Evolutionary conservation across 257 asterid species (phyloP).

Genomic region (Schizonepeta tenuifolia): DNA sequence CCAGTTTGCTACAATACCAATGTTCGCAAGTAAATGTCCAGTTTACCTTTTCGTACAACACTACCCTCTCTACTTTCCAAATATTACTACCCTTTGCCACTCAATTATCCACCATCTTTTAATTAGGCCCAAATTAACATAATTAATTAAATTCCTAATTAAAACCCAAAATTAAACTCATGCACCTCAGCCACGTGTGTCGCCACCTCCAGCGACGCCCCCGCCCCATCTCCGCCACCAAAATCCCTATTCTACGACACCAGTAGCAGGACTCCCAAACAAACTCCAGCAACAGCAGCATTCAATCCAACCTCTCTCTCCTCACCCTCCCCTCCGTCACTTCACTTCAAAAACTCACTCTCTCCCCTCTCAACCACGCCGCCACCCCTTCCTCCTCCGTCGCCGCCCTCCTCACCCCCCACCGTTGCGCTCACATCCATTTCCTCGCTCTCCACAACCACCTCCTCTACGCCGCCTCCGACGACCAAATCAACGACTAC

Average conservation of each 20-base stretch:
- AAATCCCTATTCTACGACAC: constrained; percentile 45
- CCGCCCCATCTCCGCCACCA: constrained; percentile 33
- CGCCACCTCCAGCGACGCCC: constrained; percentile 36
- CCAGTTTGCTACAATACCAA: too few relatives aligned
- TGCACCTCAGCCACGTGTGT: constrained; percentile 49
- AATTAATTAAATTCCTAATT: too few relatives aligned
- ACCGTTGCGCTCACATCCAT: constrained; percentile 38
- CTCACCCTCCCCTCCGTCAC: constrained; percentile 80
- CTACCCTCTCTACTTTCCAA: too few relatives aligned
- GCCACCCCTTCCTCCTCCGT: constrained; percentile 28
- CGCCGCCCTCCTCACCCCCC: constrained; percentile 38
- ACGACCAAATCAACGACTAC: constrained; percentile 55
- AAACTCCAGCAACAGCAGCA: constrained; percentile 46
- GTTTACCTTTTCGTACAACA: too few relatives aligned
- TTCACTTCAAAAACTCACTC: constrained; percentile 63
- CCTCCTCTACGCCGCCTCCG: constrained; percentile 77
- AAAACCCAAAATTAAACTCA: too few relatives aligned
- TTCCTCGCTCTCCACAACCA: constrained; percentile 57
- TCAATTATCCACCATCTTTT: too few relatives aligned
- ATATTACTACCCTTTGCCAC: too few relatives aligned
- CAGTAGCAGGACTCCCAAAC: constrained; percentile 39
- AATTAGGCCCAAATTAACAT: too few relatives aligned
- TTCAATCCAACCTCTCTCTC: constrained; percentile 69
- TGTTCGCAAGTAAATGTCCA: too few relatives aligned
- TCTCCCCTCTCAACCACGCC: constrained; percentile 42